Evolutionary conservation across 2,329 filamentous ascomycete genomes (phyloP).

Genomic region (Aschersonia sp.): DNA sequence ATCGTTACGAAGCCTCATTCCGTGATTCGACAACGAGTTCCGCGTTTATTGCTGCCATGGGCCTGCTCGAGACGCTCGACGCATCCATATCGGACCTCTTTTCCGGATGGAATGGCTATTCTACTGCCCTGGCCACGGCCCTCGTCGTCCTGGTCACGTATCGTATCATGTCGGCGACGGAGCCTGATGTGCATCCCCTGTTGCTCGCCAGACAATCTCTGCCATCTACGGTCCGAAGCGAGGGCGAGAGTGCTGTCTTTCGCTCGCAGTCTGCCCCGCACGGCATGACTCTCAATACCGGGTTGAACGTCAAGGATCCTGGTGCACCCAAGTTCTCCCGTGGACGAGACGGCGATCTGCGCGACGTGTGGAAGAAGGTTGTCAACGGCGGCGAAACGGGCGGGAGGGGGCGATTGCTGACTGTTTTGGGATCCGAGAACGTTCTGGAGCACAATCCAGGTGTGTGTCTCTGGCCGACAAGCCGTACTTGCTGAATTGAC

Average conservation of each 20-base stretch:
- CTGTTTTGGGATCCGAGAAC: conserved; percentile 62
- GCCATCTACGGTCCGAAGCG: conserved; percentile 63
- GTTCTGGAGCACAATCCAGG: conserved; percentile 57
- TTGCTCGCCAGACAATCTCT: conserved; percentile 75
- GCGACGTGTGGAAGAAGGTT: conserved; percentile 76
- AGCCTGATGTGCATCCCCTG: conserved; percentile 85
- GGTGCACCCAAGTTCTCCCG: conserved; percentile 69
- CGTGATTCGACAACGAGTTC: too few relatives aligned
- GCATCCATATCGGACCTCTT: conserved; percentile 53
- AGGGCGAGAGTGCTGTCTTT: conserved; percentile 75
- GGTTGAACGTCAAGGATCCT: conserved; percentile 69
- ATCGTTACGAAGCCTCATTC: too few relatives aligned
- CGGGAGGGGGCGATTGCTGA: conserved; percentile 58
- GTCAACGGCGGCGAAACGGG: conserved; percentile 50
- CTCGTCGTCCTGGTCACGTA: conserved; percentile 57
- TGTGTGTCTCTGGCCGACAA: conserved; percentile 13
- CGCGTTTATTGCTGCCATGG: conserved; percentile 14
- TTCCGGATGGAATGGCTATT: conserved; percentile 70
- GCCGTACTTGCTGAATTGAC: neutral
- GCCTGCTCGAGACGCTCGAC: conserved; percentile 50
- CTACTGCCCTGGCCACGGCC: conserved; percentile 51
- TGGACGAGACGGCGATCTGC: conserved; percentile 76
- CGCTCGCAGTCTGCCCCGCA: conserved; percentile 74
- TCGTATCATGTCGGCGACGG: conserved; percentile 53
- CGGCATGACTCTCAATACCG: conserved; percentile 64